Conservation (phyloP, 2,329 filamentous ascomycete genomes). For the Ophiostoma ips region DNA sequence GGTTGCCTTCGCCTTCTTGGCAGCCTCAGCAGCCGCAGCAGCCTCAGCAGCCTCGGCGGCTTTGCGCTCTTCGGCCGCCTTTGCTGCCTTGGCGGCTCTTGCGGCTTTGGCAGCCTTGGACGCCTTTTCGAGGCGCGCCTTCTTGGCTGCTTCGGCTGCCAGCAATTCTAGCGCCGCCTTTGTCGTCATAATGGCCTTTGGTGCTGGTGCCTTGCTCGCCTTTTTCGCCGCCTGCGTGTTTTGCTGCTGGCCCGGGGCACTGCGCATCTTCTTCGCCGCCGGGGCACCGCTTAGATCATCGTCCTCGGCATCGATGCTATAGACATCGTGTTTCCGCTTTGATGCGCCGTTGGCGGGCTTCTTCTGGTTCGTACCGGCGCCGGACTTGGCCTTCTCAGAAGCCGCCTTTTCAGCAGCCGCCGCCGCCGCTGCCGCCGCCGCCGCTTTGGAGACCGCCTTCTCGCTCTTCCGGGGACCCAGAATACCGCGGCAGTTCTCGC, state of each 20-base stretch:
- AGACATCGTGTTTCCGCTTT: constrained; percentile 9
- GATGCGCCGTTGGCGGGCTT: neutral
- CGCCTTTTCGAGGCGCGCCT: constrained; percentile 7
- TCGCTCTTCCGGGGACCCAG: constrained; percentile 47
- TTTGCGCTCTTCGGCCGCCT: neutral
- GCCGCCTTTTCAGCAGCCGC: constrained; percentile 7
- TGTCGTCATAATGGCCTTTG: constrained; percentile 7
- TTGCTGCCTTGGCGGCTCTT: constrained; percentile 12
- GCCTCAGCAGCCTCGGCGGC: constrained; percentile 15
- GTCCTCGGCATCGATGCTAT: constrained; percentile 5
- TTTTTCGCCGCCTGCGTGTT: neutral
- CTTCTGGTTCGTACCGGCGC: neutral
- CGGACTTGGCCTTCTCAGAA: neutral
- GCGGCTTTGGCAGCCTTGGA: constrained; percentile 18
- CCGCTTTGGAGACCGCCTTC: constrained; percentile 7
- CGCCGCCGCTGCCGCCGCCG: neutral
- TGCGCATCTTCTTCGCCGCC: constrained; percentile 9
- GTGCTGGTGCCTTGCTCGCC: neutral
- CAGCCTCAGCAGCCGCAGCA: constrained; percentile 12
- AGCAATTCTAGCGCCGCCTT: constrained; percentile 9
- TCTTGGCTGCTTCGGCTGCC: constrained; percentile 3
- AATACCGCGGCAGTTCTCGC: constrained; percentile 48
- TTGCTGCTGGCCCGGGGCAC: neutral
- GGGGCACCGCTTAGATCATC: neutral
- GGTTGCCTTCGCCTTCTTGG: neutral